These are phyloP conservation scores for Solanum pimpinellifolium DNA, from an alignment of 257 asterid genomes.

Conservation along the genomic window DNA sequence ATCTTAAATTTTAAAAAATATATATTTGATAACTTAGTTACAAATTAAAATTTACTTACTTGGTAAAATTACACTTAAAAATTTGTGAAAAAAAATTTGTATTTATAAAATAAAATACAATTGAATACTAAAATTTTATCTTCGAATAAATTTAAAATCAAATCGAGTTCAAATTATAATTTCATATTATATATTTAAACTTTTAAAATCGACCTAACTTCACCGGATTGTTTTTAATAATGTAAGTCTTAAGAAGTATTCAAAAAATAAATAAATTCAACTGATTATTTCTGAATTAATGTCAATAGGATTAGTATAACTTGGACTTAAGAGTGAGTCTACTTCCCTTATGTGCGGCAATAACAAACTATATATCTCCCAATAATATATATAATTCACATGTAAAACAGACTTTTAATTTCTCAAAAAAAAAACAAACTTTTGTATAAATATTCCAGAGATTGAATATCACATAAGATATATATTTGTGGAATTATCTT, in stretches of 20 bases:
- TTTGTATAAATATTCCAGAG: background rate
- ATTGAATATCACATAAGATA: background rate
- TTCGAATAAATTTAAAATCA: no score
- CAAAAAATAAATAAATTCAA: background rate
- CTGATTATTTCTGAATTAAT: background rate
- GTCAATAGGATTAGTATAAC: background rate
- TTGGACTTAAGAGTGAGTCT: background rate
- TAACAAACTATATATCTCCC: background rate
- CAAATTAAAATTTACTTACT: no score
- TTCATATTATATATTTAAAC: background rate
- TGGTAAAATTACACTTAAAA: no score
- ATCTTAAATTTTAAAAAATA: background rate
- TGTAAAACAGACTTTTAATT: background rate
- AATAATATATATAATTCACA: background rate
- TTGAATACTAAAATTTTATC: no score
- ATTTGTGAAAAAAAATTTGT: no score
- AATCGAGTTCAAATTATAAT: no score
- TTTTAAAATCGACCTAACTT: background rate
- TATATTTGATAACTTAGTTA: accelerated
- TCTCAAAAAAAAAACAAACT: no score
- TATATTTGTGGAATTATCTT: background rate
- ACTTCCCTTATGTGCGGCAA: background rate
- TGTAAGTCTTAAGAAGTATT: background rate
- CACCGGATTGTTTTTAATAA: background rate
- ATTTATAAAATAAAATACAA: no score